Evolutionary conservation across 2,329 filamentous ascomycete species (phyloP).

Genomic region (Aspergillus puulaauensis): DNA sequence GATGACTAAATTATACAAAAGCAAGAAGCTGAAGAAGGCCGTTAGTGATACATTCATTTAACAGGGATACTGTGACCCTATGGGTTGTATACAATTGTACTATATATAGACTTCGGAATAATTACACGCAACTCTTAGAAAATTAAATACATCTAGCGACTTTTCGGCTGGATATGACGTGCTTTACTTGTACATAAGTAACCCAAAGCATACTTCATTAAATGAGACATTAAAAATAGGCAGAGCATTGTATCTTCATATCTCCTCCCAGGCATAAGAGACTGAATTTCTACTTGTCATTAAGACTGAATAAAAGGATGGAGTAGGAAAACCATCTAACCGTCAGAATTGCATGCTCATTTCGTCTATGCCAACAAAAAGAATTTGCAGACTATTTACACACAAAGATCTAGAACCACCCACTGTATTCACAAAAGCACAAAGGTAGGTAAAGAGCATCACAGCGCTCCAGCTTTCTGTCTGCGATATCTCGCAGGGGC

Average conservation of each 20-base stretch:
- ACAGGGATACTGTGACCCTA: neutral
- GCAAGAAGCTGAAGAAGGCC: slow-evolving; percentile 8
- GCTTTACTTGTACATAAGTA: neutral
- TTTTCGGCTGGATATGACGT: neutral
- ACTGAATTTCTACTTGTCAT: too few species aligned
- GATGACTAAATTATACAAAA: slow-evolving; percentile 16
- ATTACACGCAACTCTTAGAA: neutral
- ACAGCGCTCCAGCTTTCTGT: neutral
- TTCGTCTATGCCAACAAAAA: slow-evolving; percentile 32
- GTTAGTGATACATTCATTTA: neutral
- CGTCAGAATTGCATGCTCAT: slow-evolving; percentile 19
- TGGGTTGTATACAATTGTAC: too few species aligned
- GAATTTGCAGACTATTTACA: slow-evolving; percentile 20
- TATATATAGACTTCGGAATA: neutral
- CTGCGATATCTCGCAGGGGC: neutral
- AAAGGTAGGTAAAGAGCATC: neutral
- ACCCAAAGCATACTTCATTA: neutral
- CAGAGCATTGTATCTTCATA: too few species aligned
- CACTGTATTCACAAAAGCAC: slow-evolving; percentile 2
- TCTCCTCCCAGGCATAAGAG: too few species aligned
- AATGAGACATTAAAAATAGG: too few species aligned
- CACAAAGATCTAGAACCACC: slow-evolving; percentile 12
- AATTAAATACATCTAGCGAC: neutral
- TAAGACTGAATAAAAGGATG: neutral
- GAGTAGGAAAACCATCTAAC: slow-evolving; percentile 1